Base-by-base conservation (phyloP, 2,329 filamentous ascomycete species). In the Ceratocystis destructans region DNA sequence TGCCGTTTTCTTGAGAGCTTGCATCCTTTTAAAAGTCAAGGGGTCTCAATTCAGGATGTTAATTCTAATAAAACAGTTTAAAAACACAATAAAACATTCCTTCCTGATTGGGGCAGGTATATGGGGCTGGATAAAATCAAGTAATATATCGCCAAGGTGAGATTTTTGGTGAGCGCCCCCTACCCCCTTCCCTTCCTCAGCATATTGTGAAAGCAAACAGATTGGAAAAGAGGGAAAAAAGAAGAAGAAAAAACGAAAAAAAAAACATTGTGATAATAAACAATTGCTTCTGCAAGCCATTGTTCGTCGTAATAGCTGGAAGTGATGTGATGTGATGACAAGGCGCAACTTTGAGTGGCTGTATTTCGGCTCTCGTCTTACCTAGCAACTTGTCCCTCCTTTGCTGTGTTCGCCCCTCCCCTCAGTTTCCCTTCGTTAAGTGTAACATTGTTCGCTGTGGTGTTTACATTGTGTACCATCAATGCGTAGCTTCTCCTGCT, bases 1-100 rank as follows among this genome's bases (percentile, higher is more conserved):
- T 59, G 55, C 53, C 28, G 17, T n/a, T n/a, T 59, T n/a, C 22
- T 17, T 59, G 55, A 59, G 55, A 59, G 55, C 55, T 53, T 53
- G 48, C 48, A 28, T 53, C 48, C 48, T 53, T 53, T 53, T n/a
- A 15, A 53, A 28, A 53, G 48, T 15, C 48, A 53, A 53, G 48
- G 48, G 48, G 48, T 53, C 48, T 53, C 48, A 53, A 53, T 28
- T 53, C 48, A 53, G 48, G 48, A 53, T 53, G 22, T 22, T 53
- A 10, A 53, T 53, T 28, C 48, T 28, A 53, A 53, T 53, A 53
- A 53, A 53, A 53, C 48, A 22, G 17, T 50, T 50, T 50, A 50
- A 50, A 50, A 50, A 12, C 48, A 53, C 48, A 53, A 53, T 53
- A 28, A 53, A 53, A 28, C 48, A 10, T 4, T 10, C 20, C 22